These are phyloP conservation scores for Nicotiana knightiana DNA, from an alignment of 257 asterid species.

Conservation along the genomic window DNA sequence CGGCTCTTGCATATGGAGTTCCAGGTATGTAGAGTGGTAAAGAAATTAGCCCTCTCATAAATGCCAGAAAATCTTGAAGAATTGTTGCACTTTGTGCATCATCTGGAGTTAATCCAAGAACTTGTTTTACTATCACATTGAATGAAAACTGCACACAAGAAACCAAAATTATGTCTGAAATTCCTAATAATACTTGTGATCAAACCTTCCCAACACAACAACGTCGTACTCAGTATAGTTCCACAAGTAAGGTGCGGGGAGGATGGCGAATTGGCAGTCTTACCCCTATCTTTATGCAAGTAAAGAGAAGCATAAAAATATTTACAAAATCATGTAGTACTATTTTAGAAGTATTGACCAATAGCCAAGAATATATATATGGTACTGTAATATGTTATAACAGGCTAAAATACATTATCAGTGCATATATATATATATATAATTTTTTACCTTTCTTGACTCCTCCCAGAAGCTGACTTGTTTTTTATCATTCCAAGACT, in stretches of 20 bases:
- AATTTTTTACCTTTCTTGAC: slow-evolving; percentile 50
- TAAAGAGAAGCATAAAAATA: too few relatives aligned
- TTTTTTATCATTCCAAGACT: slow-evolving; percentile 48
- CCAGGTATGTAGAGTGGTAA: slow-evolving; percentile 66
- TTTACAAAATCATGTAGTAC: too few relatives aligned
- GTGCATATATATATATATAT: too few relatives aligned
- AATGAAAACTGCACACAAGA: slow-evolving; percentile 49
- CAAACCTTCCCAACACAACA: not conserved
- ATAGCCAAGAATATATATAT: too few relatives aligned
- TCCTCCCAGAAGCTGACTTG: slow-evolving; percentile 58
- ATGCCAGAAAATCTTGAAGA: slow-evolving; percentile 53
- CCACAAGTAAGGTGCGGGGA: too few relatives aligned
- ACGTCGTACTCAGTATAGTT: too few relatives aligned
- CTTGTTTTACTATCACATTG: slow-evolving; percentile 79
- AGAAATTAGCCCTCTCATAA: slow-evolving; percentile 62
- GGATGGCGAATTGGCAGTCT: too few relatives aligned
- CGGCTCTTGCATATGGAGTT: slow-evolving; percentile 74
- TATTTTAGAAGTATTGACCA: too few relatives aligned
- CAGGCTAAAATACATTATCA: not conserved
- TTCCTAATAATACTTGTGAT: too few relatives aligned
- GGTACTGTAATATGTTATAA: not conserved
- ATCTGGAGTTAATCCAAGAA: slow-evolving; percentile 57
- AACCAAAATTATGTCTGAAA: not conserved
- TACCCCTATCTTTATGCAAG: too few relatives aligned
- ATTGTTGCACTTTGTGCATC: slow-evolving; percentile 54